Base-by-base conservation (phyloP, 371 early-diverging fungal genomes). In the Mortierella sp. region DNA sequence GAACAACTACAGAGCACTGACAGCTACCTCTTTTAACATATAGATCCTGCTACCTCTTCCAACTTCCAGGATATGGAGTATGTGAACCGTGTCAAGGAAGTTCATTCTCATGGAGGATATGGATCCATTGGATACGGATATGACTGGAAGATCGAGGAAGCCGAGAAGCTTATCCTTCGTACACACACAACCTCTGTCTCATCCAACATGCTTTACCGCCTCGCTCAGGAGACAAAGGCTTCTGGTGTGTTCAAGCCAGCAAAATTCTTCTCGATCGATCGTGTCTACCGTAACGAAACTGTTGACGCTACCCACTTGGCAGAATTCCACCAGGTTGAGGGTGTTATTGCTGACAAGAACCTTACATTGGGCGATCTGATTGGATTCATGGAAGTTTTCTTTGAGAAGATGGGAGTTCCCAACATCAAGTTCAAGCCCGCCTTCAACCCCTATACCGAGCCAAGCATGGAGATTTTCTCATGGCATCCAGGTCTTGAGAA, bases 391-490 rank as follows among this genome's bases (percentile, higher is more conserved):
- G 91, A 98, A 86, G 88, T 91, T 67, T 99, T 99, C 89, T 99
- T 98, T 90, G 89, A 94, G 74, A 99, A 97, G 90, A 95, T 99
- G 91, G 99, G 98, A 81, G 92, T 98, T 72, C 89, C 92, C 53
- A 95, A 97, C 78, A 93, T 99, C 65, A 95, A 97, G 75, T 99
- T 99, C 94, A 99, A 99, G 92, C 99, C 99, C 50, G 98, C 99
- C 15, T 99, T 97, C 89, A 99, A 99, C 88, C 99, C 99, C 65
- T 99, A 99, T 89, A 99, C 99, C 47, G 99, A 99, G 87, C 99
- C 99, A 55, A 95, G 95, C 72, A 95, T 99, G 98, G 99, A 99
- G 84, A 97, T 99, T 81, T 99, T 99, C 90, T 96, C 99, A 52
- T 99, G 96, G 89, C 99, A 99, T 85, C 94, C 87, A 78, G 96